Percentiles rank a stretch among this genome's conserved stretches.
These are phyloP conservation scores for Phytophthora palmivora DNA, from an alignment of 352 stramenopile genomes.

Conservation along the genomic window DNA sequence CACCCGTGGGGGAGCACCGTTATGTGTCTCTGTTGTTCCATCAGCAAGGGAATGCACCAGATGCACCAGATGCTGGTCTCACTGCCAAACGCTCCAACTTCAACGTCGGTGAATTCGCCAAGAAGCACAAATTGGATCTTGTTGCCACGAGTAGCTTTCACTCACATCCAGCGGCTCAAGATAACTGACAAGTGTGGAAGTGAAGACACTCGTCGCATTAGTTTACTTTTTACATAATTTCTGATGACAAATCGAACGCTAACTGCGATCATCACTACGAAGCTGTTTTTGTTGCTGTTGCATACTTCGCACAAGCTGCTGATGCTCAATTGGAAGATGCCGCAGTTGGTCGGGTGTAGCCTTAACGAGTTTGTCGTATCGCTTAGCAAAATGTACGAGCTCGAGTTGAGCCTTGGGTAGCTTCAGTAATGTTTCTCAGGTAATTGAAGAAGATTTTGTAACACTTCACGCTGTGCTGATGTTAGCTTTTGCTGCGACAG, in stretches of 20 bases:
- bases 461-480: slow-evolving; percentile 43
- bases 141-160: slow-evolving; percentile 49
- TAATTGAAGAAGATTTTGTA: slow-evolving; percentile 48
- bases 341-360: slow-evolving; percentile 43
- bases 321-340: slow-evolving; percentile 45
- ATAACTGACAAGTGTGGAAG: slow-evolving; percentile 13
- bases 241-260: not conserved
- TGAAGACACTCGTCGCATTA: not conserved
- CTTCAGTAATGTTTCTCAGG: slow-evolving; percentile 45
- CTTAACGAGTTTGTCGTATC: slow-evolving; percentile 51
- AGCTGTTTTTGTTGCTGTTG: slow-evolving; percentile 27
- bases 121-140: slow-evolving; percentile 41
- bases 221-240: slow-evolving; percentile 16
- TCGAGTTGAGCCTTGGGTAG: slow-evolving; percentile 49
- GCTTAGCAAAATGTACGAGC: slow-evolving; percentile 62
- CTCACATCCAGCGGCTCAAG: slow-evolving; percentile 37
- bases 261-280: slow-evolving; percentile 10
- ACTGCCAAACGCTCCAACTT: slow-evolving; percentile 53
- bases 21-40: slow-evolving; percentile 65
- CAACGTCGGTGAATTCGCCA: slow-evolving; percentile 50
- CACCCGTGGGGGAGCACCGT: slow-evolving; percentile 57
- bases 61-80: slow-evolving; percentile 29
- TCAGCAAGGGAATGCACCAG: slow-evolving; percentile 25
- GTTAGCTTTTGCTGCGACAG: slow-evolving; percentile 32
- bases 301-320: slow-evolving; percentile 50